Conservation (phyloP, 2,329 filamentous ascomycete species). For the Penicillium italicum region DNA sequence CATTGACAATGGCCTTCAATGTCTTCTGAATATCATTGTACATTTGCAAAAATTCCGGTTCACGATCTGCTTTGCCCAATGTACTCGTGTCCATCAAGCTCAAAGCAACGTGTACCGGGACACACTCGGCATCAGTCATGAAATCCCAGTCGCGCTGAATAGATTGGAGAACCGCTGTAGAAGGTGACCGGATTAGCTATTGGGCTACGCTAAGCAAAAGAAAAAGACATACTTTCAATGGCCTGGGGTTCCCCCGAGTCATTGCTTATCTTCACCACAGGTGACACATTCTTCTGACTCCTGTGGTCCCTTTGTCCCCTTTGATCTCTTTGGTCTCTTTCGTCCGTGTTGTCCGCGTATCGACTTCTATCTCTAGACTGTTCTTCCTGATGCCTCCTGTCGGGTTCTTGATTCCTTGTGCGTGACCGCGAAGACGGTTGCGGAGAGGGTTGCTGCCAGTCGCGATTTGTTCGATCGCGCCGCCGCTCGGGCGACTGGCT, state of each 20-base stretch:
- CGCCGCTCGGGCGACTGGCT: constrained; percentile 32
- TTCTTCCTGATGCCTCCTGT: constrained; percentile 29
- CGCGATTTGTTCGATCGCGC: constrained; percentile 32
- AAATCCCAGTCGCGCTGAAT: constrained; percentile 89
- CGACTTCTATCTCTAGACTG: constrained; percentile 19
- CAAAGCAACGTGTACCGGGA: constrained; percentile 90
- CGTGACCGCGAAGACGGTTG: constrained; percentile 30
- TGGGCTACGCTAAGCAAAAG: background rate
- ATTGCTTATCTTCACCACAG: constrained; percentile 9
- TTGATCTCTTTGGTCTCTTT: background rate
- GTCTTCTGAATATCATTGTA: constrained; percentile 88
- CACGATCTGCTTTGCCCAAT: constrained; percentile 83
- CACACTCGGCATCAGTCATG: constrained; percentile 82
- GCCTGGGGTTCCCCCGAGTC: constrained; percentile 30
- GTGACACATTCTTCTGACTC: constrained; percentile 19
- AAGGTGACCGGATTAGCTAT: constrained; percentile 4
- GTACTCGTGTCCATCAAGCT: constrained; percentile 93
- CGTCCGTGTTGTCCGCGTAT: background rate
- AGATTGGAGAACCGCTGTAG: constrained; percentile 64
- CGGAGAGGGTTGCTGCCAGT: constrained; percentile 23
- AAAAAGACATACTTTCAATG: constrained; percentile 34
- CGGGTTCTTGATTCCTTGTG: constrained; percentile 31
- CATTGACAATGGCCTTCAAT: constrained; percentile 88
- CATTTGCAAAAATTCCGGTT: constrained; percentile 76
- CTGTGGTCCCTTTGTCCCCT: constrained; percentile 14